Conservation (phyloP, 805 yeast genomes). For the Saturnispora sekii region DNA sequence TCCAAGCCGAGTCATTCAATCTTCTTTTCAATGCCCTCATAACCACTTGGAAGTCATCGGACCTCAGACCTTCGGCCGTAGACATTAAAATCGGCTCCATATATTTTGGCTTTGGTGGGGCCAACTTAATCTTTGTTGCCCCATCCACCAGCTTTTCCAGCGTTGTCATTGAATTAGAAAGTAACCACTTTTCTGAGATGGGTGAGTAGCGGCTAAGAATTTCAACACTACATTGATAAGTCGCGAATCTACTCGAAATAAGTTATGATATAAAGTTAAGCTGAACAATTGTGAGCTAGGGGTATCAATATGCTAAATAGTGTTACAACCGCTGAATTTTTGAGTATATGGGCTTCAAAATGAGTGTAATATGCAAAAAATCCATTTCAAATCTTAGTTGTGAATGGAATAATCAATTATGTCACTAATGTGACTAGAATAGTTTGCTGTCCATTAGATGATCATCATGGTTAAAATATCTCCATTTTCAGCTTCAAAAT, state of each 20-base stretch:
- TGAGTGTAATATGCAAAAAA: not conserved
- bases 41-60: slow-evolving; percentile 54
- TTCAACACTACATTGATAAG: too few species aligned
- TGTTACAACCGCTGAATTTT: not conserved
- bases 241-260: too few species aligned
- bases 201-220: too few species aligned
- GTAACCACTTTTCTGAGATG: not conserved
- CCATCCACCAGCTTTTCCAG: slow-evolving; percentile 72
- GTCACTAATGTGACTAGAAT: too few species aligned
- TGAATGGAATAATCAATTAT: too few species aligned
- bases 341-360: not conserved
- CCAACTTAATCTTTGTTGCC: slow-evolving; percentile 68
- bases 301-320: too few species aligned
- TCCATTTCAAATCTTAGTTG: too few species aligned
- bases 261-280: too few species aligned
- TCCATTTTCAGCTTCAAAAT: too few species aligned
- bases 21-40: slow-evolving; percentile 55
- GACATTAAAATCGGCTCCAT: slow-evolving; percentile 83
- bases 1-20: slow-evolving; percentile 78
- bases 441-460: too few species aligned
- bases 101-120: slow-evolving; percentile 97
- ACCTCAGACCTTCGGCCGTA: slow-evolving; percentile 40
- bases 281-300: too few species aligned
- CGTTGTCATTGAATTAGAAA: slow-evolving; percentile 38
- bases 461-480: too few species aligned